phyloP scores from a whole-genome alignment of 768 basidiomycete species.

The Dioszegia crocea region DNA sequence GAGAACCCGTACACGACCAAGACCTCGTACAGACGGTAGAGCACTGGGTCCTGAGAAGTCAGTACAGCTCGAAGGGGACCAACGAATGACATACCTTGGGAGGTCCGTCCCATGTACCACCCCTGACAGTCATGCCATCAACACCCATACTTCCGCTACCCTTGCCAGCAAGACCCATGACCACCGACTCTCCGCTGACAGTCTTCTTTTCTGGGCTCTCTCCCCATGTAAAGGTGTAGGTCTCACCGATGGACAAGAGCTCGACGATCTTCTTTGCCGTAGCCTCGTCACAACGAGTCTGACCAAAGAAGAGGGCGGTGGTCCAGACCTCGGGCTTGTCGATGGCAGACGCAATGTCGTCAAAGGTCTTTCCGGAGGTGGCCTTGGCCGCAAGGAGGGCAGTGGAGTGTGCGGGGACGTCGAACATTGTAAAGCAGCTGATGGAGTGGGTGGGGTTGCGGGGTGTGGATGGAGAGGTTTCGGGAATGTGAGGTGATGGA shows the following conservation, averaged over 20 bases:
- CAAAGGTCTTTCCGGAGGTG: conserved; percentile 32
- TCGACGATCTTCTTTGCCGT: conserved; percentile 24
- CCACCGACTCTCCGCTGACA: conserved; percentile 12
- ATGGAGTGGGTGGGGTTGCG: neutral
- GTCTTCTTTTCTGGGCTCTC: conserved; percentile 4
- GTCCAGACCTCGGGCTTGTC: conserved; percentile 47
- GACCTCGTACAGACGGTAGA: conserved; percentile 45
- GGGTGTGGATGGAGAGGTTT: neutral
- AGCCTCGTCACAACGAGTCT: conserved; percentile 24
- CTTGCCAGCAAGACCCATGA: conserved; percentile 15
- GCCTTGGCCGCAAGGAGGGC: conserved; percentile 26
- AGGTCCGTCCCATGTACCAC: conserved; percentile 36
- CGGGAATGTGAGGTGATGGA: neutral
- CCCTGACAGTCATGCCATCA: conserved; percentile 31
- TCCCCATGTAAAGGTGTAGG: neutral
- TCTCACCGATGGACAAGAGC: conserved; percentile 9
- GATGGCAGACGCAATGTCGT: conserved; percentile 31
- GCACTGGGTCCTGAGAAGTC: conserved; percentile 37
- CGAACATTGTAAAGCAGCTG: neutral
- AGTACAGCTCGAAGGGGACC: neutral
- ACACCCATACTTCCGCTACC: conserved; percentile 20
- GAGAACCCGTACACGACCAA: conserved; percentile 45
- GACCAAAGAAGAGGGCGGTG: conserved; percentile 45
- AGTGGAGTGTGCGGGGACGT: conserved; percentile 16
- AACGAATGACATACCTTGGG: conserved; percentile 30